A percentile compares a stretch with the other conserved stretches of the same genome.
phyloP scores from a whole-genome alignment of 2,329 filamentous ascomycete genomes.

The Colletotrichum tropicale region DNA sequence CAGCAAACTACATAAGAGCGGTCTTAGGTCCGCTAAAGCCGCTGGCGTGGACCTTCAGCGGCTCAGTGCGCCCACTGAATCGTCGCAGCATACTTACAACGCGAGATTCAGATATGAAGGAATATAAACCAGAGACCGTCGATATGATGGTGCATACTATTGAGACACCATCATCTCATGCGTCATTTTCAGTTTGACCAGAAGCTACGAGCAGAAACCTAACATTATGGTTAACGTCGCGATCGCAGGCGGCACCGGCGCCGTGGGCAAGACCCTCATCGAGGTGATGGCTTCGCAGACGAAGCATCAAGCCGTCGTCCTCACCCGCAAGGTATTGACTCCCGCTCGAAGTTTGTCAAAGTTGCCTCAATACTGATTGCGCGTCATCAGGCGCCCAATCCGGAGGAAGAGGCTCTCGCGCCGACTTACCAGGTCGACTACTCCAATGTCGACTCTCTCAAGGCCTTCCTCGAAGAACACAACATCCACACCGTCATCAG shows the following conservation, averaged over 20 bases:
- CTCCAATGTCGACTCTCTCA: not conserved
- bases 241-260: conserved; percentile 49
- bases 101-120: not conserved
- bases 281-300: conserved; percentile 39
- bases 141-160: rapidly evolving
- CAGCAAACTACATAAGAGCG: not conserved
- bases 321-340: conserved; percentile 39
- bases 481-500: conserved; percentile 50
- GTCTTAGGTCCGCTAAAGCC: not conserved
- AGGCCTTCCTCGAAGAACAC: not conserved
- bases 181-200: too few species aligned
- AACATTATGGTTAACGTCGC: conserved; percentile 32
- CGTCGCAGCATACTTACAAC: not conserved
- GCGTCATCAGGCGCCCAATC: not conserved
- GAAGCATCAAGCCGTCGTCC: conserved; percentile 40
- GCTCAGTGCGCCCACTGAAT: not conserved
- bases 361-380: not conserved
- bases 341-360: not conserved
- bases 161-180: rapidly evolving
- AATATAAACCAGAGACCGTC: not conserved
- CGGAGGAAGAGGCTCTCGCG: not conserved
- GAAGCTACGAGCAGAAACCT: not conserved
- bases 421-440: not conserved
- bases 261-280: conserved; percentile 50
- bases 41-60: not conserved